Conservation (phyloP, 2,329 filamentous ascomycete species). For the Fusarium sp. region DNA sequence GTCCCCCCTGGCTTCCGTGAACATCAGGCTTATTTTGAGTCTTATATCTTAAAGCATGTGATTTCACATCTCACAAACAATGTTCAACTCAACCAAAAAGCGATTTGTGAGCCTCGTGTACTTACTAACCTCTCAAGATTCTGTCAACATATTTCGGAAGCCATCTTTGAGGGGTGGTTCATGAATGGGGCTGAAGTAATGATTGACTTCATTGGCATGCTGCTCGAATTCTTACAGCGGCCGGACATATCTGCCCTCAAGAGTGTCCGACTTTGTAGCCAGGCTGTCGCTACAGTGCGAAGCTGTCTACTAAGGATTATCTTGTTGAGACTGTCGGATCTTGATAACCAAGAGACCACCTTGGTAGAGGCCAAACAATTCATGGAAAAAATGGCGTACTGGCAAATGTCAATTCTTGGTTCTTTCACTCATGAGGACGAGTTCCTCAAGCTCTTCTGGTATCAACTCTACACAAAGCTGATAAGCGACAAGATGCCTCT, state of each 20-base stretch:
- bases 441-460: constrained; percentile 88
- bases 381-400: constrained; percentile 89
- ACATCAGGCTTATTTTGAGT: constrained; percentile 95
- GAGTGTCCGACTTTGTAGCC: constrained; percentile 89
- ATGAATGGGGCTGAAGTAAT: constrained; percentile 86
- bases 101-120: constrained; percentile 83
- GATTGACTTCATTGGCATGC: constrained; percentile 85
- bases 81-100: constrained; percentile 77
- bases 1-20: constrained; percentile 94
- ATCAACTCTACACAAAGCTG: constrained; percentile 90
- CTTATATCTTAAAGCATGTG: constrained; percentile 83
- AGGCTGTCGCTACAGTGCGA: constrained; percentile 82
- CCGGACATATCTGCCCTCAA: constrained; percentile 86
- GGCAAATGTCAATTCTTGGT: constrained; percentile 91
- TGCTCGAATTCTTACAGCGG: constrained; percentile 90
- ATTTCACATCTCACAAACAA: constrained; percentile 77
- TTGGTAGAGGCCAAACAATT: constrained; percentile 76
- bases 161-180: constrained; percentile 97
- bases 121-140: constrained; percentile 90
- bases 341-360: constrained; percentile 73
- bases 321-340: constrained; percentile 84
- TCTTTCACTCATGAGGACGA: constrained; percentile 83
- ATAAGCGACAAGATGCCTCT: constrained; percentile 77
- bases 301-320: constrained; percentile 83
- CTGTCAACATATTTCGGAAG: constrained; percentile 84